Percentiles rank a stretch among this genome's conserved stretches.
phyloP scores from a whole-genome alignment of 139 green algal species.

The Yamagishiella unicocca region DNA sequence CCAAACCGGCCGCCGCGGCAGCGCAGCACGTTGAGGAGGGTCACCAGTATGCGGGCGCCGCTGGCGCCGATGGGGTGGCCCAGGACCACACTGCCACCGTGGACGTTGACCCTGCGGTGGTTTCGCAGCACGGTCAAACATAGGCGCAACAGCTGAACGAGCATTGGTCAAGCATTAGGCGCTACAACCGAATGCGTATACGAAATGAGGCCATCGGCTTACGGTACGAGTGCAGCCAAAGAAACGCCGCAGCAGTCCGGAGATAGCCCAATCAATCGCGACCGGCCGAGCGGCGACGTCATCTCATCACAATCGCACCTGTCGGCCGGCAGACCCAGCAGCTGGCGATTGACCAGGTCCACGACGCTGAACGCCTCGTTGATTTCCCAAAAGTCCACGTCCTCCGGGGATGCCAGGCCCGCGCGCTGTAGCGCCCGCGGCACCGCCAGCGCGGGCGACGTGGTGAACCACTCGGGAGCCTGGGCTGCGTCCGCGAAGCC shows the following conservation, averaged over 20 bases:
- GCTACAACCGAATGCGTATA: too few relatives aligned
- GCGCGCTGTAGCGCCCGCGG: constrained; percentile 34
- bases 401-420: not conserved
- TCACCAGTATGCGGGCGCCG: constrained; percentile 88
- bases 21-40: constrained; percentile 84
- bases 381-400: constrained; percentile 87
- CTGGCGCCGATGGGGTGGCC: constrained; percentile 90
- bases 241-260: too few relatives aligned
- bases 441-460: constrained; percentile 80
- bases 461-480: constrained; percentile 86
- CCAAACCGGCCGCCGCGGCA: constrained; percentile 67
- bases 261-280: too few relatives aligned
- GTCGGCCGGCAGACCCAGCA: constrained; percentile 50
- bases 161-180: too few relatives aligned
- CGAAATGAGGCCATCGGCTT: too few relatives aligned
- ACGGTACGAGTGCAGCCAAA: too few relatives aligned
- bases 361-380: constrained; percentile 96
- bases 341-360: constrained; percentile 58
- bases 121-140: not conserved
- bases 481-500: constrained; percentile 81
- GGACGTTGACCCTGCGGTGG: constrained; percentile 80
- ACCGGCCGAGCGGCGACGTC: too few relatives aligned
- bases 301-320: too few relatives aligned
- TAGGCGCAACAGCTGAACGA: too few relatives aligned
- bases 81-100: constrained; percentile 91